Percentiles rank a stretch among this genome's conserved stretches.
Conservation (phyloP, 257 asterid genomes). For the Primulina tabacum region DNA sequence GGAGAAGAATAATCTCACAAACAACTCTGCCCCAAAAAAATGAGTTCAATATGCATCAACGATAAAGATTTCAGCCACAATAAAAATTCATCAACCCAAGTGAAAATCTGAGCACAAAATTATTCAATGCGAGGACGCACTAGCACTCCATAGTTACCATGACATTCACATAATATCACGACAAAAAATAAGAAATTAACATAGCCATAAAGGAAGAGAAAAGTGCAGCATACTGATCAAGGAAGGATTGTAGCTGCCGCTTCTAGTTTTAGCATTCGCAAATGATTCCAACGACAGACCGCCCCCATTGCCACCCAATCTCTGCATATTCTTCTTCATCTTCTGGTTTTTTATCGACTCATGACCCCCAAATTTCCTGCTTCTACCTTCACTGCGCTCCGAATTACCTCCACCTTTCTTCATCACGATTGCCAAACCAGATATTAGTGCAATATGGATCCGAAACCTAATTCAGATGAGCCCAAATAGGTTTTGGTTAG, state of each 20-base stretch:
- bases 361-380: constrained; percentile 33
- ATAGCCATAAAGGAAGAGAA: not conserved
- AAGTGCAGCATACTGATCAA: constrained; percentile 50
- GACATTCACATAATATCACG: not conserved
- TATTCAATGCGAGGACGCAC: not conserved
- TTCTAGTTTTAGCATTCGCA: constrained; percentile 68
- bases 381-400: constrained; percentile 20
- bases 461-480: not conserved
- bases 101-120: too few species aligned
- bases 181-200: not conserved
- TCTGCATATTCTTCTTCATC: constrained; percentile 65
- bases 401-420: constrained; percentile 36
- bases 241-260: constrained; percentile 62
- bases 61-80: not conserved
- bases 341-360: constrained; percentile 38
- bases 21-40: not conserved
- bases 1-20: not conserved
- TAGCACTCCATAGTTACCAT: not conserved
- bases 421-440: constrained; percentile 21
- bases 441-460: not conserved
- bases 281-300: constrained; percentile 85
- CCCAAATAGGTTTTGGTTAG: not conserved
- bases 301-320: constrained; percentile 69
- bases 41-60: not conserved
- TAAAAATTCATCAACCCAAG: not conserved